Base-by-base conservation (phyloP, 192 early-diverging fungal genomes). In the Backusella luteola region DNA sequence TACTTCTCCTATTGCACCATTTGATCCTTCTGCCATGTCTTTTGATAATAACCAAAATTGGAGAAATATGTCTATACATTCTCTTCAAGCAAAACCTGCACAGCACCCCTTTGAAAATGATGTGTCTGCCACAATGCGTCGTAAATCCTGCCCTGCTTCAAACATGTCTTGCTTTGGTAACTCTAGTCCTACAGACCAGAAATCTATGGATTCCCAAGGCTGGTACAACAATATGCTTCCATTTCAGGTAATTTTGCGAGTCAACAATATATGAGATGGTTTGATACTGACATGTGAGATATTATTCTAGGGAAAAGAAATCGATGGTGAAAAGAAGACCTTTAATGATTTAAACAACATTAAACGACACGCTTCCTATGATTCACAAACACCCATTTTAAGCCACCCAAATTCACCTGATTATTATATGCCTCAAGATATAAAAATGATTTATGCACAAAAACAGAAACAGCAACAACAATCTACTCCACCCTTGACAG, bases 371-470 rank as follows among this genome's bases (percentile, higher is more conserved):
- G 23, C 29, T 17, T 71, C 70, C 14, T 71, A 71, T 52, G 74
- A 75, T 42, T 63, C 74, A 3, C 49, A 75, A 23, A 42, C 66
- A 2, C 26, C 74, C 11, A 75, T 63, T 34, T 29, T 63, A 29
- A 59, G 19, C 15, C 67, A 68, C 17, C 35, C 72, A 26, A 73
- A 53, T 44, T 49, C 72, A 9, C n/a, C 67, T 34, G 66, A 75
- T 46, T 75, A 66, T n/a, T 75, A 75, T 67, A 34, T 29, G 38
- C 26, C 42, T 15, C 66, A 67, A 34, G 74, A 75, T 44, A 46
- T 71, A 9, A 29, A 44, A 46, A 41, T 71, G n/a, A 49, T 32
- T 32, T 71, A 71, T 71, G 70, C 70, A 14, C 38, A 35, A 32
- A 72, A 39, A 46, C 35, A 44, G 23, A 41, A 17, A 29, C 70